Evolutionary conservation across 768 basidiomycete species (phyloP), one percentile per base, ranked within the genome.

Genomic region (Naganishia kalamii): DNA sequence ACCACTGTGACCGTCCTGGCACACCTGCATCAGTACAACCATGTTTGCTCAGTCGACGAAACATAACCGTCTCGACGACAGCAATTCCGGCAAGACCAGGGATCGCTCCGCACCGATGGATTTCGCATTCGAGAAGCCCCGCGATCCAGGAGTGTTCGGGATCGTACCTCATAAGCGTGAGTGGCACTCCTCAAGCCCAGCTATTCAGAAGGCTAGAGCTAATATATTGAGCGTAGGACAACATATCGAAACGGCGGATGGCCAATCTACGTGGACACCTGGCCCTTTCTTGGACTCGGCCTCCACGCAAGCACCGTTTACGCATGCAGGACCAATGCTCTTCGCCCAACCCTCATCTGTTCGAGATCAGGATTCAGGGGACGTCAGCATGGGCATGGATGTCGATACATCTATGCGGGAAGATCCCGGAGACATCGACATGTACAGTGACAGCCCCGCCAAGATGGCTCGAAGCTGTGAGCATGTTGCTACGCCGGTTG

Each of bases 1-100:
- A 10, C 13, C 27, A 13, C 27, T 15, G 15, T 29, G 27, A 11
- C n/a, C n/a, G 27, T 23, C 1, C 51, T 12, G 3, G 7, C 25
- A 30, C 23, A 25, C 37, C 54, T 35, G n/a, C 13, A 27, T 7
- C 23, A 23, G 15, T 23, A 4, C 33, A 8, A 15, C 7, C 33
- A 54, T 57, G 54, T 57, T 57, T 19, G 54, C 54, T 25, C 76
- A 43, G 48, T 71, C 66, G 60, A 52, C 48, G 37, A 41, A 48
- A 35, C 17, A 50, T n/a, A 40, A 52, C 21, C 40, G 37, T 51
- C 37, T 40, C 37, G 37, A 40, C 37, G 17, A 40, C 37, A 35
- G 33, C 32, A 35, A 35, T 40, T 25, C 54, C 15, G 35, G 27
- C 37, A 27, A 23, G n/a, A 35, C 33, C 12, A 57, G 65, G 43